A percentile compares a stretch with the other conserved stretches of the same genome.
Evolutionary conservation across 306 rosid genomes (phyloP).

Genomic region (Inga oerstediana): DNA sequence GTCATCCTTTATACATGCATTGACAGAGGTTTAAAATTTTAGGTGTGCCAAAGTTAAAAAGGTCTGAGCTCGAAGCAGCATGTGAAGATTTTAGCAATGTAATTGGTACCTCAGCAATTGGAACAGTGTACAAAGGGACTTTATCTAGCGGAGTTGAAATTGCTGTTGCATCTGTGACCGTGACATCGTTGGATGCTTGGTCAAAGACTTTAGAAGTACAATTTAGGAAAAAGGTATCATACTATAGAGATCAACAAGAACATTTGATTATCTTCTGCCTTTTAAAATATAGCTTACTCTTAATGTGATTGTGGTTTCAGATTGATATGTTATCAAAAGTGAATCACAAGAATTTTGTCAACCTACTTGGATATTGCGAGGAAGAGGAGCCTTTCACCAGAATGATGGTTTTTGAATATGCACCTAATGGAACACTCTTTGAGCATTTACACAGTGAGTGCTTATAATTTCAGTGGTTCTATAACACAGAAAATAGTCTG

Average conservation of each 20-base stretch:
- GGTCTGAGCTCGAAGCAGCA: conserved; percentile 87
- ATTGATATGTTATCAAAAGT: conserved; percentile 73
- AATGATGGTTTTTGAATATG: conserved; percentile 94
- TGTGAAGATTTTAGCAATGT: conserved; percentile 99
- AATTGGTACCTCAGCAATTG: conserved; percentile 72
- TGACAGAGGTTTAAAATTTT: conserved; percentile 35
- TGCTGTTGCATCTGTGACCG: conserved; percentile 72
- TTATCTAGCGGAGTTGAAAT: conserved; percentile 95
- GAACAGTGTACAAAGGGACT: conserved; percentile 92
- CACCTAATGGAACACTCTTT: conserved; percentile 90
- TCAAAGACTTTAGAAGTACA: conserved; percentile 63
- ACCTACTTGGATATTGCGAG: conserved; percentile 81
- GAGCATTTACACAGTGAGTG: conserved; percentile 96
- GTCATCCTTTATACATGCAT: conserved; percentile 15
- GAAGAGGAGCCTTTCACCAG: conserved; percentile 93
- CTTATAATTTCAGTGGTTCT: conserved; percentile 15
- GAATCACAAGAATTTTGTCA: conserved; percentile 96
- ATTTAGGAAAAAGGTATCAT: conserved; percentile 82
- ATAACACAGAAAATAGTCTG: neutral
- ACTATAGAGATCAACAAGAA: conserved; percentile 1
- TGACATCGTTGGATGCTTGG: conserved; percentile 67
- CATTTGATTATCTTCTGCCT: conserved; percentile 9
- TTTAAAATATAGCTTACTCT: conserved; percentile 33
- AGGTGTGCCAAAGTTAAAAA: conserved; percentile 94
- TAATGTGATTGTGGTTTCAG: conserved; percentile 50